Percentiles rank a stretch among this genome's conserved stretches.
Conservation (phyloP, 345 rosid species). For the Citrus hindsii region DNA sequence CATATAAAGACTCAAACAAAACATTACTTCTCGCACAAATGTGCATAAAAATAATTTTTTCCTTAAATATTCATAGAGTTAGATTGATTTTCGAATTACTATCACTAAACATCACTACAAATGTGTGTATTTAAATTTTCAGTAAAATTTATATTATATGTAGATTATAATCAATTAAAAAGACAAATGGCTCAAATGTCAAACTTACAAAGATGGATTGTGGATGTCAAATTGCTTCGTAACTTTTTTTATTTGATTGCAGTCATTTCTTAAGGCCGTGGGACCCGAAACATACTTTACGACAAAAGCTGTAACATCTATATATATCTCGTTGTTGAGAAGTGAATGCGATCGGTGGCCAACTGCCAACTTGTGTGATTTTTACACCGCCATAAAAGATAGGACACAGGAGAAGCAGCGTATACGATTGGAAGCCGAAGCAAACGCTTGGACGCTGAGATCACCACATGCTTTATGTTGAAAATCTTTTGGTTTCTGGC, state of each 20-base stretch:
- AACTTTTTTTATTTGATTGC: not conserved
- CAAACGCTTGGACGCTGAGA: constrained; percentile 29
- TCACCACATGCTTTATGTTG: constrained; percentile 20
- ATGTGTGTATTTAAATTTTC: too few species aligned
- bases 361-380: not conserved
- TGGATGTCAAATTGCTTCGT: not conserved
- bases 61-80: too few species aligned
- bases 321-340: not conserved
- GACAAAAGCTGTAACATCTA: not conserved
- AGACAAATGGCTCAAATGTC: too few species aligned
- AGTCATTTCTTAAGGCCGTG: not conserved
- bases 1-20: too few species aligned
- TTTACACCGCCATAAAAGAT: not conserved
- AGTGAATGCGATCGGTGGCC: not conserved
- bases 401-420: not conserved
- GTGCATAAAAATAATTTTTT: too few species aligned
- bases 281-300: not conserved
- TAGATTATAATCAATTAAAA: too few species aligned
- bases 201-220: too few species aligned
- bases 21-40: too few species aligned
- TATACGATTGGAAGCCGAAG: constrained; percentile 17
- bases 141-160: too few species aligned
- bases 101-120: too few species aligned
- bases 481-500: not conserved
- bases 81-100: too few species aligned